Conservation (phyloP, 805 yeast genomes). For the Lachancea kluyveri region DNA sequence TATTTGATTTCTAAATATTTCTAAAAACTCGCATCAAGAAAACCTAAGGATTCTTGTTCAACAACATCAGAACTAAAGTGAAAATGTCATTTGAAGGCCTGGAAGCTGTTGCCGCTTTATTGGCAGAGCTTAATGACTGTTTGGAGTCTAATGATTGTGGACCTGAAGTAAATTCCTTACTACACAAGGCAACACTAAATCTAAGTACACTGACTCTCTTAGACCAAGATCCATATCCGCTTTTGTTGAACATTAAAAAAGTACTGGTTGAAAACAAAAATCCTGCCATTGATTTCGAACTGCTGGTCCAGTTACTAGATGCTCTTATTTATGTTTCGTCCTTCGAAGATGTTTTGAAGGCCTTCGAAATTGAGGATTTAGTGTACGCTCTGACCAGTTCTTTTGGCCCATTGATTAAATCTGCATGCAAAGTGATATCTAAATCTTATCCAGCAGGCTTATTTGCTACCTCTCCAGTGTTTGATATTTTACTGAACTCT, state of each 20-base stretch:
- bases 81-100: too few relatives aligned
- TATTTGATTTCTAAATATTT: too few relatives aligned
- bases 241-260: constrained; percentile 16
- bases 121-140: too few relatives aligned
- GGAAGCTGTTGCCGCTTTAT: too few relatives aligned
- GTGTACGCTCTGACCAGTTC: constrained; percentile 18
- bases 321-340: constrained; percentile 14
- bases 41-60: too few relatives aligned
- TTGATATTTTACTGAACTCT: constrained; percentile 18
- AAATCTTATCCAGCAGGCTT: constrained; percentile 24
- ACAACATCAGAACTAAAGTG: too few relatives aligned
- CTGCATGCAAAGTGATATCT: constrained; percentile 24
- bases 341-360: constrained; percentile 20
- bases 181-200: constrained; percentile 17
- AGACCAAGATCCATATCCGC: constrained; percentile 10
- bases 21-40: too few relatives aligned
- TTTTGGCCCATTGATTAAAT: constrained; percentile 13
- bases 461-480: constrained; percentile 16
- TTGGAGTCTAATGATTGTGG: too few relatives aligned
- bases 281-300: constrained; percentile 17
- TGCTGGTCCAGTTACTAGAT: constrained; percentile 17
- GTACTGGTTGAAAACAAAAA: constrained; percentile 8
- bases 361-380: constrained; percentile 20
- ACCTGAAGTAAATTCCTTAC: constrained; percentile 10
- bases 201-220: constrained; percentile 13